A percentile compares a stretch with the other conserved stretches of the same genome.
phyloP scores from a whole-genome alignment of 1,284 basidiomycete genomes.

The Naganishia cerealis region DNA sequence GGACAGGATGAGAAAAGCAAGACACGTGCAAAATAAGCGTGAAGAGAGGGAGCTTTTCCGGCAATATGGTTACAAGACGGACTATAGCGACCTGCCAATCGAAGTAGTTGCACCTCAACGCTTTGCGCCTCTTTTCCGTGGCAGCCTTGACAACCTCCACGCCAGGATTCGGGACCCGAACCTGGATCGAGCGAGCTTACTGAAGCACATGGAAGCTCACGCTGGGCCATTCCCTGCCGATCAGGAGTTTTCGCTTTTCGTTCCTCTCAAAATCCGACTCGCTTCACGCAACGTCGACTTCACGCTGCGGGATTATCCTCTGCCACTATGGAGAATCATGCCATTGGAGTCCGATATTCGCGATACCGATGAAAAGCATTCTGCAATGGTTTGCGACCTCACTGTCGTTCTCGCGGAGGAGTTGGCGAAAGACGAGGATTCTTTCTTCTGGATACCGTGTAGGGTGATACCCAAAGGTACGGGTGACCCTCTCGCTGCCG shows the following conservation, averaged over 20 bases:
- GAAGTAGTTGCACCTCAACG: slow-evolving; percentile 54
- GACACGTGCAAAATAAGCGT: slow-evolving; percentile 55
- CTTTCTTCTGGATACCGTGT: slow-evolving; percentile 71
- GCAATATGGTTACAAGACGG: slow-evolving; percentile 40
- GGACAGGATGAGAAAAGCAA: slow-evolving; percentile 57
- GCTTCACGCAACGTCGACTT: slow-evolving; percentile 65
- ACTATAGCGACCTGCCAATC: slow-evolving; percentile 54
- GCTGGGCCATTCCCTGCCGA: slow-evolving; percentile 63
- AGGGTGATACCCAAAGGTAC: slow-evolving; percentile 62
- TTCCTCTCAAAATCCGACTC: slow-evolving; percentile 79
- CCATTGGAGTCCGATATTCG: slow-evolving; percentile 24
- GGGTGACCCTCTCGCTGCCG: slow-evolving; percentile 60
- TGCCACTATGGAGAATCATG: slow-evolving; percentile 57
- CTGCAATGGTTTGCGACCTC: slow-evolving; percentile 60
- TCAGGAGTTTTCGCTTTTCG: slow-evolving; percentile 73
- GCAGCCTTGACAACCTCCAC: slow-evolving; percentile 63
- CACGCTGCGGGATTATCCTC: slow-evolving; percentile 71
- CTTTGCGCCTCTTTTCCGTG: slow-evolving; percentile 74
- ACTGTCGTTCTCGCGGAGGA: slow-evolving; percentile 89
- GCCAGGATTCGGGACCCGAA: slow-evolving; percentile 64
- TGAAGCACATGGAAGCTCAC: slow-evolving; percentile 59
- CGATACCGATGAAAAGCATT: slow-evolving; percentile 33
- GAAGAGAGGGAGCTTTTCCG: slow-evolving; percentile 53
- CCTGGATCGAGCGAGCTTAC: slow-evolving; percentile 51
- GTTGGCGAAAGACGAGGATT: slow-evolving; percentile 65